Conservation (phyloP, 140 eudicot genomes). For the Stevia rebaudiana region DNA sequence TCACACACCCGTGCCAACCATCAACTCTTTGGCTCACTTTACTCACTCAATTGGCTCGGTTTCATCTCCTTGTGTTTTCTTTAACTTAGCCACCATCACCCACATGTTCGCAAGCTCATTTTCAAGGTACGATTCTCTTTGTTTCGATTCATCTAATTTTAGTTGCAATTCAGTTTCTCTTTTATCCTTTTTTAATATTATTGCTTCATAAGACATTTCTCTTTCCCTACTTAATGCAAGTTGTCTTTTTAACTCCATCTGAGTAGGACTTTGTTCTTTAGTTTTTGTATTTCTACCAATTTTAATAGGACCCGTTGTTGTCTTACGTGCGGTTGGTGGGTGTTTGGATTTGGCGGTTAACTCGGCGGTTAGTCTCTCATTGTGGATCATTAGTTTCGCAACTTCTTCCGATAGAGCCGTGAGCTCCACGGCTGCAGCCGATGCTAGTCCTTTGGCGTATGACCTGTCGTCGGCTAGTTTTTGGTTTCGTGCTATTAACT, state of each 20-base stretch:
- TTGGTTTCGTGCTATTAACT: constrained; percentile 62
- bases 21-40: constrained; percentile 34
- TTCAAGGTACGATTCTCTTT: constrained; percentile 88
- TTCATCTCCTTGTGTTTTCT: constrained; percentile 62
- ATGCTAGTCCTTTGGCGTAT: constrained; percentile 94
- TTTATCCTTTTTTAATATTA: constrained; percentile 60
- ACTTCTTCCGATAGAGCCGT: constrained; percentile 89
- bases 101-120: constrained; percentile 99
- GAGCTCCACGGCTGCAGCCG: constrained; percentile 98
- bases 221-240: constrained; percentile 69
- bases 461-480: constrained; percentile 89
- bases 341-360: constrained; percentile 60
- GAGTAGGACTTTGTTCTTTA: constrained; percentile 50
- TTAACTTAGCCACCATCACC: constrained; percentile 86
- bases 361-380: constrained; percentile 70
- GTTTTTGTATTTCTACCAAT: constrained; percentile 49
- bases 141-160: constrained; percentile 71
- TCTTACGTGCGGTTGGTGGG: constrained; percentile 46
- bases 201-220: constrained; percentile 63
- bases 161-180: constrained; percentile 61
- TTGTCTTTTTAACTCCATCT: constrained; percentile 59
- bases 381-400: constrained; percentile 90
- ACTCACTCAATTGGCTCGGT: constrained; percentile 40
- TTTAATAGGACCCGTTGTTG: constrained; percentile 19
- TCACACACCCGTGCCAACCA: constrained; percentile 18